Evolutionary conservation across 345 rosid genomes (phyloP).

Genomic region (Arabis hirsuta): DNA sequence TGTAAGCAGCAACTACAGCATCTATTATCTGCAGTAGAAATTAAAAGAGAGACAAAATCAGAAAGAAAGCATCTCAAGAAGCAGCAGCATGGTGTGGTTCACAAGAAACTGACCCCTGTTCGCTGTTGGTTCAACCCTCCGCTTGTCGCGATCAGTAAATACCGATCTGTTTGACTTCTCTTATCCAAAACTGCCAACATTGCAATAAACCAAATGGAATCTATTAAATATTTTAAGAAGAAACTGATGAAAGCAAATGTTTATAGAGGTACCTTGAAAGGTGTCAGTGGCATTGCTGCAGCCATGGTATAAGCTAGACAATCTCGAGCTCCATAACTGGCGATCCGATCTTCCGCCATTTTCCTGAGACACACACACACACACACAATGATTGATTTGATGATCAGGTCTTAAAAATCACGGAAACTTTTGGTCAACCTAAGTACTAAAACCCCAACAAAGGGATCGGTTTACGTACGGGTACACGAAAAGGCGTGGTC

Average conservation of each 20-base stretch:
- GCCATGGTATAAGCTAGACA: slow-evolving; percentile 64
- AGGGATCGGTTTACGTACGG: slow-evolving; percentile 50
- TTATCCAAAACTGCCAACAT: slow-evolving; percentile 52
- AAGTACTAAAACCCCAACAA: not conserved
- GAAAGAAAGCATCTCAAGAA: not conserved
- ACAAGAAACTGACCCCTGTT: slow-evolving; percentile 71
- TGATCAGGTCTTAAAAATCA: not conserved
- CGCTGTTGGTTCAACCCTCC: slow-evolving; percentile 96
- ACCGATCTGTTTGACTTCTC: slow-evolving; percentile 62
- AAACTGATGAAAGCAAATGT: not conserved
- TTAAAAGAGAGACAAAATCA: not conserved
- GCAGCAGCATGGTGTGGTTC: not conserved
- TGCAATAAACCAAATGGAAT: slow-evolving; percentile 1
- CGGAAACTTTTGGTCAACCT: not conserved
- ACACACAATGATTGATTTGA: not conserved
- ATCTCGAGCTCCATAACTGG: slow-evolving; percentile 70
- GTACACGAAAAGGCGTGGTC: slow-evolving; percentile 50
- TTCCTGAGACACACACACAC: slow-evolving; percentile 43
- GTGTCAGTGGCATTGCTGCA: slow-evolving; percentile 72
- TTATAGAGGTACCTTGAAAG: slow-evolving; percentile 52
- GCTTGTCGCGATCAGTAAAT: slow-evolving; percentile 82
- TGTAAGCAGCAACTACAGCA: slow-evolving; percentile 91
- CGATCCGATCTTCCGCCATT: slow-evolving; percentile 54
- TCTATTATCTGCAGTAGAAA: slow-evolving; percentile 69
- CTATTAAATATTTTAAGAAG: not conserved